Conservation (phyloP, 495 filamentous ascomycete species). For the Daldinia grandis region DNA sequence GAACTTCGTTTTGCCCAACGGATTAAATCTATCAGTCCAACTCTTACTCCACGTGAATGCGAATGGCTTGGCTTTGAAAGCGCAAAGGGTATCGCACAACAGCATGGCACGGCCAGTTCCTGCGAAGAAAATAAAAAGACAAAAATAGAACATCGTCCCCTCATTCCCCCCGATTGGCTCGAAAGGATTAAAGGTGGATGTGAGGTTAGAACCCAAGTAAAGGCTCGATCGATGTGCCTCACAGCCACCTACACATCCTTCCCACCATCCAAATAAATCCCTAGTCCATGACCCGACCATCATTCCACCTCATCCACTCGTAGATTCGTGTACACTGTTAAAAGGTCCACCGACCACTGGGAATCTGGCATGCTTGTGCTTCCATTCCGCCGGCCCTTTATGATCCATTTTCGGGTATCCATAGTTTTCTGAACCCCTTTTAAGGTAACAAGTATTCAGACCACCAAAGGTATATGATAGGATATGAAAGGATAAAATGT, state of each 20-base stretch:
- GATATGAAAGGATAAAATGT: conserved; percentile 29
- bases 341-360: conserved; percentile 29
- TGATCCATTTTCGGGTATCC: conserved; percentile 40
- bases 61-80: conserved; percentile 43
- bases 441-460: conserved; percentile 20
- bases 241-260: conserved; percentile 34
- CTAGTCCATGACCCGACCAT: conserved; percentile 20
- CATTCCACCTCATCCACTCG: conserved; percentile 37
- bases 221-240: conserved; percentile 12
- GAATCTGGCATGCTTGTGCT: conserved; percentile 17
- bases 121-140: conserved; percentile 30
- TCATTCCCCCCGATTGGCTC: conserved; percentile 10
- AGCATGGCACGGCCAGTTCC: conserved; percentile 47
- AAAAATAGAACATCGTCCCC: conserved; percentile 41
- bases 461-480: conserved; percentile 15
- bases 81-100: conserved; percentile 48
- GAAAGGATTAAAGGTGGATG: conserved; percentile 28
- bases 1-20: conserved; percentile 51
- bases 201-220: conserved; percentile 38
- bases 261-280: conserved; percentile 5
- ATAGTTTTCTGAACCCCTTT: conserved; percentile 9
- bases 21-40: conserved; percentile 47
- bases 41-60: conserved; percentile 46
- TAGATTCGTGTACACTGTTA: conserved; percentile 39
- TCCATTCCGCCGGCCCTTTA: conserved; percentile 28